Conservation (phyloP, 768 basidiomycete genomes). For the Chlorophyllum brunneum region DNA sequence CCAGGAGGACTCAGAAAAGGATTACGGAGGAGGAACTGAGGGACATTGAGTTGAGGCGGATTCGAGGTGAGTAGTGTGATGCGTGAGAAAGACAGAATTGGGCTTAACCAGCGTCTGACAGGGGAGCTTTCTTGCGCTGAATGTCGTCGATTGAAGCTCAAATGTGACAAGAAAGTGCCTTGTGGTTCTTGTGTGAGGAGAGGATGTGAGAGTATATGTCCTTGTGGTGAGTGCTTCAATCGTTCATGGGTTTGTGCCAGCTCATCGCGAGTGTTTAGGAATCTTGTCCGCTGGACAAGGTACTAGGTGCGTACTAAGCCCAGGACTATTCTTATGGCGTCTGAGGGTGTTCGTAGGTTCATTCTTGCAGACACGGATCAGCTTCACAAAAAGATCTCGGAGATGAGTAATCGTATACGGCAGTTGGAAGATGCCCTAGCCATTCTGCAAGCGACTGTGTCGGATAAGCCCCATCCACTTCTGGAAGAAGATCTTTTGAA, state of each 20-base stretch:
- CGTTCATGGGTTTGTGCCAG: not conserved
- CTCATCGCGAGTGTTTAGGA: conserved; percentile 23
- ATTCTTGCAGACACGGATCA: conserved; percentile 65
- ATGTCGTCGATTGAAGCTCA: conserved; percentile 47
- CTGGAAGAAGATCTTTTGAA: conserved; percentile 49
- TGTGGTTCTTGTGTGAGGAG: conserved; percentile 49
- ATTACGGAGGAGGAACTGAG: conserved; percentile 48
- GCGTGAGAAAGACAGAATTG: not conserved
- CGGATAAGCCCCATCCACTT: conserved; percentile 56
- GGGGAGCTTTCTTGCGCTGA: conserved; percentile 54
- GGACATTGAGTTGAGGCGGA: conserved; percentile 48
- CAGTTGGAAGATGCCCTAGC: conserved; percentile 68
- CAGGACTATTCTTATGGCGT: not conserved
- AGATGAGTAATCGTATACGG: conserved; percentile 66
- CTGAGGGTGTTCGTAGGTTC: conserved; percentile 35
- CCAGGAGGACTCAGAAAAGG: conserved; percentile 37
- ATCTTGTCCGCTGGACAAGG: conserved; percentile 50
- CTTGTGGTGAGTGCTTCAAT: conserved; percentile 37
- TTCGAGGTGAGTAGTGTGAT: conserved; percentile 32
- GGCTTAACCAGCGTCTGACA: conserved; percentile 13
- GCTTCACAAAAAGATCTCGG: conserved; percentile 59
- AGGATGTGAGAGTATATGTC: conserved; percentile 63
- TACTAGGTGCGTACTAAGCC: conserved; percentile 31
- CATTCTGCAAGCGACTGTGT: conserved; percentile 53
- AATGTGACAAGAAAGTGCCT: conserved; percentile 50